phyloP scores from a whole-genome alignment of 2,329 filamentous ascomycete species.

The Aspergillus texensis region DNA sequence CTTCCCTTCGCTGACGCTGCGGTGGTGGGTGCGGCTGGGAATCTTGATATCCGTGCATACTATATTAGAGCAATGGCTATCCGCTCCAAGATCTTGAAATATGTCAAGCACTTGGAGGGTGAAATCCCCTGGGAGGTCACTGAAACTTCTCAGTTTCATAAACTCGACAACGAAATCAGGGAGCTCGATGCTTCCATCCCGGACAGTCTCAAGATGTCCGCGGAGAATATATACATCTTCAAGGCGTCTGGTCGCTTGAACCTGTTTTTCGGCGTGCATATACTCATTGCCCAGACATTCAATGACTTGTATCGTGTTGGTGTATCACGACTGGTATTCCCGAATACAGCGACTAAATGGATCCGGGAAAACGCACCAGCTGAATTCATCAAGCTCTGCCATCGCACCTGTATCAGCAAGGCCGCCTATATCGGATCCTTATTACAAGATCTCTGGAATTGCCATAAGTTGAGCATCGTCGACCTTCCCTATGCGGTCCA shows the following conservation, averaged over 20 bases:
- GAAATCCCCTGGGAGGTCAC: constrained; percentile 8
- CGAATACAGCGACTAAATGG: neutral
- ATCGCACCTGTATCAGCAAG: constrained; percentile 2
- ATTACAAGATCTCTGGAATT: constrained; percentile 3
- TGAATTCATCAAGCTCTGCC: constrained; percentile 1
- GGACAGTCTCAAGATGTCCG: neutral
- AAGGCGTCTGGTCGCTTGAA: neutral
- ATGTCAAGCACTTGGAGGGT: constrained; percentile 6
- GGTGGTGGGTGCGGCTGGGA: neutral
- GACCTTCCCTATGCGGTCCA: neutral
- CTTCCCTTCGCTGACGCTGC: constrained; percentile 1
- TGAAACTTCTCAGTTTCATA: neutral
- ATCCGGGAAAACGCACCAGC: neutral
- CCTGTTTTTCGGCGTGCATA: neutral
- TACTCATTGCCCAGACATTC: neutral
- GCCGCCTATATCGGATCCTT: constrained; percentile 2
- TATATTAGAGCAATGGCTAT: constrained; percentile 8
- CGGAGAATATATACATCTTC: neutral
- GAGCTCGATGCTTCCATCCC: neutral
- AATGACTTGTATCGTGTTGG: neutral
- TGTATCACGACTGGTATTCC: neutral
- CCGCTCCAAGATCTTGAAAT: constrained; percentile 7
- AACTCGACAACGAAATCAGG: neutral
- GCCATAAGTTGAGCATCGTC: neutral
- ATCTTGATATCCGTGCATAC: constrained; percentile 7